Percentiles rank a stretch among this genome's conserved stretches.
Conservation (phyloP, 2,329 filamentous ascomycete species). For the Thermoascus crustaceus region DNA sequence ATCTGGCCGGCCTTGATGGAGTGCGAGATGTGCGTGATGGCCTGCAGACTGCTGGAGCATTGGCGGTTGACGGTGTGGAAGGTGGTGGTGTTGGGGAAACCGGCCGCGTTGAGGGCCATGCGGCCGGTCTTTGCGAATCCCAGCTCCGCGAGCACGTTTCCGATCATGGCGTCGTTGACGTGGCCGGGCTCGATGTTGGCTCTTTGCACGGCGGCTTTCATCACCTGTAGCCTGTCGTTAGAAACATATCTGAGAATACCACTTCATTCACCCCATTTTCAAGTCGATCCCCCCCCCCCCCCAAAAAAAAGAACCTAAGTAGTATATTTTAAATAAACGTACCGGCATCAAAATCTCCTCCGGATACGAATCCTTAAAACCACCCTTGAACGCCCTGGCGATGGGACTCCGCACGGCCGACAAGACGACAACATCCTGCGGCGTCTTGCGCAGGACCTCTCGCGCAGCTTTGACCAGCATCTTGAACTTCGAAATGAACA, state of each 20-base stretch:
- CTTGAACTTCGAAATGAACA: neutral
- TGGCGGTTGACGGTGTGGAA: constrained; percentile 81
- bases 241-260: too few species aligned
- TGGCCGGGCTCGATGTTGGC: constrained; percentile 64
- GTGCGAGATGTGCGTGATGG: constrained; percentile 83
- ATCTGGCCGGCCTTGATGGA: constrained; percentile 71
- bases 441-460: constrained; percentile 52
- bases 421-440: constrained; percentile 90
- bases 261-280: too few species aligned
- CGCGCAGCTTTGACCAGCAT: constrained; percentile 7
- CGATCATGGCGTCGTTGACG: constrained; percentile 69
- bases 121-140: constrained; percentile 80
- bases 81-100: constrained; percentile 77
- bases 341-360: constrained; percentile 20
- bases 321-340: too few species aligned
- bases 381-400: constrained; percentile 76
- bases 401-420: constrained; percentile 80
- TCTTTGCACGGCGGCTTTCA: constrained; percentile 17
- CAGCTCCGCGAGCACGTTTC: constrained; percentile 61
- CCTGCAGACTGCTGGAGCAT: constrained; percentile 90
- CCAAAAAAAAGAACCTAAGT: too few species aligned
- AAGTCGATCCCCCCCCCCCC: too few species aligned
- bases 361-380: constrained; percentile 63
- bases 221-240: constrained; percentile 10
- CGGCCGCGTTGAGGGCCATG: constrained; percentile 75